Base-by-base conservation (phyloP, 2,329 filamentous ascomycete species). In the Cercospora zeina region DNA sequence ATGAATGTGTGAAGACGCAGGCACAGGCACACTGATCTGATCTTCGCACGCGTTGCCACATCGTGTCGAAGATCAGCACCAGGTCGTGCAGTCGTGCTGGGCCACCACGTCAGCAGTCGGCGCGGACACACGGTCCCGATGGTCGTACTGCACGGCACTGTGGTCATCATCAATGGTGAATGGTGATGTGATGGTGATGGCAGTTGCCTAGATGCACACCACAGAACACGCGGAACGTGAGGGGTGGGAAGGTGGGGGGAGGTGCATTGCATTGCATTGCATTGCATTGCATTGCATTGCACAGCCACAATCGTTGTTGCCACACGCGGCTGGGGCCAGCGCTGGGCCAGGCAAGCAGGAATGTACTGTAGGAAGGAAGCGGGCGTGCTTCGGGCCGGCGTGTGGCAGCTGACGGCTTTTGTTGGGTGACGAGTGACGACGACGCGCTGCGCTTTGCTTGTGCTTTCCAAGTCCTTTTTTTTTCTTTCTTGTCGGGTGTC, bases 261-360 rank as follows among this genome's bases (percentile, higher is more conserved):
- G 37, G 49, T 51, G 49, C 49, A 51, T 51, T 31, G 49, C 49
- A 51, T n/a, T n/a, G n/a, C n/a, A n/a, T n/a, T n/a, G n/a, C n/a
- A n/a, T n/a, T n/a, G n/a, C n/a, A n/a, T n/a, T n/a, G n/a, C n/a
- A n/a, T n/a, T 53, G 27, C 30, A 34, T 53, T 33, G 49, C 49
- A 53, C 49, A 53, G 49, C 49, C 49, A 53, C 49, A 53, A 30
- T 51, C 24, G 30, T 27, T 5, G 37, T 5, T 42, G 37, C 37
- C 37, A 42, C 37, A 42, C 16, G 37, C 13, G 5, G 16, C 27
- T 51, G 24, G 49, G 31, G 49, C 24, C 49, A 51, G n/a, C n/a
- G n/a, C n/a, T n/a, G n/a, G n/a, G n/a, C n/a, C n/a, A n/a, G n/a
- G n/a, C n/a, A n/a, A n/a, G n/a, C n/a, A n/a, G n/a, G n/a, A n/a